phyloP scores from a whole-genome alignment of 2,329 filamentous ascomycete genomes.

The Arachnomyces sp. region DNA sequence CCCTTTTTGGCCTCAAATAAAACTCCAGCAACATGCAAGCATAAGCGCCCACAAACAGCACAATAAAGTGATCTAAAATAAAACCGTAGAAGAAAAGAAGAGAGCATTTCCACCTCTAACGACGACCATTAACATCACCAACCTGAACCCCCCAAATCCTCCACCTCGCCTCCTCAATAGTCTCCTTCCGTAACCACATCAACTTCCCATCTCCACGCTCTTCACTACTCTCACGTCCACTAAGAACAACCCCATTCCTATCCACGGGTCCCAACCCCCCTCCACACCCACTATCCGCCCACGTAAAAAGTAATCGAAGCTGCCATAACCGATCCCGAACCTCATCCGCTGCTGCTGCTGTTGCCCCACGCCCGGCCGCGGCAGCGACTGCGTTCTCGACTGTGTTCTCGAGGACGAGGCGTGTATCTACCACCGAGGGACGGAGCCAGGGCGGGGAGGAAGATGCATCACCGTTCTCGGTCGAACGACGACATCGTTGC shows the following conservation, averaged over 20 bases:
- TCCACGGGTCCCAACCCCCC: slow-evolving; percentile 7
- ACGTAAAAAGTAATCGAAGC: slow-evolving; percentile 57
- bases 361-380: slow-evolving; percentile 23
- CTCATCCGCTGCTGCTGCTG: slow-evolving; percentile 31
- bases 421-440: slow-evolving; percentile 61
- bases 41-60: too few relatives aligned
- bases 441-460: slow-evolving; percentile 45
- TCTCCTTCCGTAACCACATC: slow-evolving; percentile 32
- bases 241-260: too few relatives aligned
- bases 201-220: slow-evolving; percentile 18
- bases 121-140: slow-evolving; percentile 13
- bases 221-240: slow-evolving; percentile 29
- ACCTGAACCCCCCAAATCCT: slow-evolving; percentile 35
- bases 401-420: slow-evolving; percentile 57
- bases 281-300: slow-evolving; percentile 30
- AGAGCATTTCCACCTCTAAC: not conserved
- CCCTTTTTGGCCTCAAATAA: too few relatives aligned
- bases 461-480: slow-evolving; percentile 35
- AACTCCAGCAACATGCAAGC: too few relatives aligned
- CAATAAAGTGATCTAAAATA: too few relatives aligned
- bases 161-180: slow-evolving; percentile 35
- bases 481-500: slow-evolving; percentile 15
- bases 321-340: slow-evolving; percentile 55
- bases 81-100: too few relatives aligned
- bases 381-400: slow-evolving; percentile 27